Evolutionary conservation across 2,329 filamentous ascomycete species (phyloP), one percentile per base, ranked within the genome.

Genomic region (Colletotrichum salicis): DNA sequence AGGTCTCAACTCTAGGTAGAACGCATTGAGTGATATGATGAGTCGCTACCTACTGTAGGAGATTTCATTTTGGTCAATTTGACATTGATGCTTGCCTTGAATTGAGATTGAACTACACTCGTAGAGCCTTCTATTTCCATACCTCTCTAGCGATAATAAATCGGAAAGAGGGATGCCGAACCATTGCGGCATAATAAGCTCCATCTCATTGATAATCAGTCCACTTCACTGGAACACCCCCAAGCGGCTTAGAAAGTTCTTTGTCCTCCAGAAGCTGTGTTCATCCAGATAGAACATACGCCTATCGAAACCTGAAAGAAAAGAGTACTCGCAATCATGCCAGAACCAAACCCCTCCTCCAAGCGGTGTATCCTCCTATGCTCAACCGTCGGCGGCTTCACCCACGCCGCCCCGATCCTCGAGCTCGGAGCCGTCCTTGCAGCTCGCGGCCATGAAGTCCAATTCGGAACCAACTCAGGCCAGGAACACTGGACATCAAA

Each of bases 401-500:
- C 80, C 5, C 80, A 82, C 58, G 80, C 52, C 80, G 81, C 79
- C 2, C 80, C 81, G 1, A 75, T 83, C 6, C 76, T 83, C 19
- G 80, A 84, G 65, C 76, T 83, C 37, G 80, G 79, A 24, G 74
- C 76, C 11, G 76, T 80, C 0, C 78, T 83, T 13, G 75, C 80
- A 27, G 69, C 77, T 8, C 77, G 81, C 65, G 65, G 37, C 5
- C 58, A 63, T 11, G 65, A 68, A 35, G 59, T 85, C 63, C 79
- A 81, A 22, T 84, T 84, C 41, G 82, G 81, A 24, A 84, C 82
- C 1, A 77, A 79, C 35, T 68, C 78, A 8, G 80, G 80, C 12
- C 82, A 84, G 70, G 80, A 82, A 35, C 55, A 63, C 37, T 84
- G 82, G 82, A 74, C 75, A 11, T 64, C 76, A 2, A 70, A 64